Base-by-base conservation (phyloP, 768 basidiomycete genomes). In the Amanita rimosa region DNA sequence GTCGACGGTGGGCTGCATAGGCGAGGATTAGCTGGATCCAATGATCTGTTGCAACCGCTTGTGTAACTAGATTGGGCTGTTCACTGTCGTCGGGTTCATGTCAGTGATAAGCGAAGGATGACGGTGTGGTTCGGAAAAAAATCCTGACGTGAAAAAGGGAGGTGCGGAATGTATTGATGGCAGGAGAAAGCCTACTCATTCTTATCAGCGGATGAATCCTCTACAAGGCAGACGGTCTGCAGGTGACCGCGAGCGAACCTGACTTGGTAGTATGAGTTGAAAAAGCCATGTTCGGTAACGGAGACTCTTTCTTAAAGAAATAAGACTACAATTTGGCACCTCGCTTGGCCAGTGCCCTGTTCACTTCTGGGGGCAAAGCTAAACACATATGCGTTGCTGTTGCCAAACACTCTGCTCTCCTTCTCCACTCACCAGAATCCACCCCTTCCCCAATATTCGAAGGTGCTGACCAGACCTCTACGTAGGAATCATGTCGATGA, bases 161-260 rank as follows among this genome's bases (percentile, higher is more conserved):
- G 85, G 84, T 11, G 79, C 79, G 33, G 87, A 78, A 60, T 92
- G 89, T 46, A 90, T 82, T 2, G 87, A 89, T 7, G 89, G 88
- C 17, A 91, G 67, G 13, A 83, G 61, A 53, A 82, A 92, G 16
- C 85, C 89, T 89, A 48, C 45, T 22, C 7, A 27, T 33, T 45
- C 27, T 29, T 14, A 19, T 39, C 44, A 36, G 35, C 17, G 17
- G 1, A 24, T 29, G n/a, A n/a, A n/a, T n/a, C n/a, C n/a, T n/a
- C n/a, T n/a, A n/a, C n/a, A n/a, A n/a, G n/a, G 24, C 50, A 49
- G 16, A 44, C 10, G 57, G 35, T 10, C 24, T 13, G 31, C 19
- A 21, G 10, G 13, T 8, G 11, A 33, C 6, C 21, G 24, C 6
- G 4, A 17, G 67, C 36, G 57, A 33, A 81, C 81, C 82, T 56